phyloP scores from a whole-genome alignment of 148 eudicot genomes.

The Cornus florida region DNA sequence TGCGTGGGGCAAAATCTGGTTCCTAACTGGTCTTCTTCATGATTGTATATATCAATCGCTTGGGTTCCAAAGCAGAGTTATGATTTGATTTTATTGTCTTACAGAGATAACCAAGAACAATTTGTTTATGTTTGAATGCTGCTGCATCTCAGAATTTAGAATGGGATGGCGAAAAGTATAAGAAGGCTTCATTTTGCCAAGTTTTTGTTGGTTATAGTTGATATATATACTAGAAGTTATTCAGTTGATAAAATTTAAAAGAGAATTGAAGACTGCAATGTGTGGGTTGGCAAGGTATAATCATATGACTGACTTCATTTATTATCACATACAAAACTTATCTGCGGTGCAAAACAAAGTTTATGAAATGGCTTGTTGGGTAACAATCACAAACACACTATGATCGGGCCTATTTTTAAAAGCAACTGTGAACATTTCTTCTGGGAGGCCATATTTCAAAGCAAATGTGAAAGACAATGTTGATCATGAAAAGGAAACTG shows the following conservation, averaged over 20 bases:
- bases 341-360: not conserved
- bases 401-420: not conserved
- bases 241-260: too few relatives aligned
- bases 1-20: not conserved
- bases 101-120: not conserved
- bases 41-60: not conserved
- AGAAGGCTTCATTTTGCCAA: too few relatives aligned
- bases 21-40: slow-evolving; percentile 7
- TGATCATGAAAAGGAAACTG: not conserved
- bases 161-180: too few relatives aligned
- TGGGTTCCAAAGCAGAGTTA: not conserved
- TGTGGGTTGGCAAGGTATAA: too few relatives aligned
- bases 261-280: too few relatives aligned
- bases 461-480: not conserved
- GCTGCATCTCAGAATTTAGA: too few relatives aligned
- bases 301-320: too few relatives aligned
- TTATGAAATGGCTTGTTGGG: not conserved
- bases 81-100: not conserved
- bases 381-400: not conserved
- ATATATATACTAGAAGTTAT: too few relatives aligned
- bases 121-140: too few relatives aligned
- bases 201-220: too few relatives aligned
- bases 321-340: too few relatives aligned
- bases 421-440: not conserved
- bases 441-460: not conserved